phyloP scores from a whole-genome alignment of 2,329 filamentous ascomycete genomes.

The Aureobasidium pullulans region DNA sequence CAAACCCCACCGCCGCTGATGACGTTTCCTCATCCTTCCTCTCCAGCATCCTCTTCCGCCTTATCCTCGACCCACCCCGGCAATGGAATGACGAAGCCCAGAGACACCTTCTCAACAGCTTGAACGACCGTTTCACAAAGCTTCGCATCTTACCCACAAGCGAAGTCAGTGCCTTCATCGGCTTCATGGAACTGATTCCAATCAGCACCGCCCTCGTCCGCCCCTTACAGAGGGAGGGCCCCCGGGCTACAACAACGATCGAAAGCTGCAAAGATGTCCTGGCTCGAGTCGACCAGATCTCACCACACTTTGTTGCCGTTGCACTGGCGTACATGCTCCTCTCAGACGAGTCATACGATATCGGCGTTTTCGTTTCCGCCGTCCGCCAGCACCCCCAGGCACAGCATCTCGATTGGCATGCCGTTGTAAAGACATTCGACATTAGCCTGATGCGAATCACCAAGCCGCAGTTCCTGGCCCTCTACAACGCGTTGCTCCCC shows the following conservation, averaged over 20 bases:
- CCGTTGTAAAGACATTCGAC: constrained; percentile 74
- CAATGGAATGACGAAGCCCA: constrained; percentile 73
- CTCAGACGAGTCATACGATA: constrained; percentile 56
- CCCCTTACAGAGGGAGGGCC: constrained; percentile 65
- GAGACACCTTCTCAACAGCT: constrained; percentile 59
- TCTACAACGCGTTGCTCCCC: constrained; percentile 73
- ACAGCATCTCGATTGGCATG: constrained; percentile 55
- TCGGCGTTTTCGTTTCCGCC: constrained; percentile 58
- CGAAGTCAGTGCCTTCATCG: constrained; percentile 62
- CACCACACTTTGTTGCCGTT: constrained; percentile 66
- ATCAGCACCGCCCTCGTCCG: constrained; percentile 52
- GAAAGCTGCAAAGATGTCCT: constrained; percentile 60
- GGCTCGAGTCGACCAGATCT: constrained; percentile 49
- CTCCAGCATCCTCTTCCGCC: constrained; percentile 73
- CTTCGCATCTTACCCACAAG: constrained; percentile 59
- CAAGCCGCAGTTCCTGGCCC: constrained; percentile 67
- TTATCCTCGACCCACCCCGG: constrained; percentile 78
- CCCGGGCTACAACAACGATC: constrained; percentile 66
- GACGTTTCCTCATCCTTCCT: constrained; percentile 64
- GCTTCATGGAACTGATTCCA: constrained; percentile 56
- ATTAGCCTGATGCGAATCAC: constrained; percentile 69
- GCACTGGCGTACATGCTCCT: constrained; percentile 66
- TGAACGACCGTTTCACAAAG: constrained; percentile 60
- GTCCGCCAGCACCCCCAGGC: constrained; percentile 49
- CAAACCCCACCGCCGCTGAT: constrained; percentile 49